Evolutionary conservation across 768 basidiomycete genomes (phyloP), one percentile per base, ranked within the genome.

Genomic region (Lentinus tigrinus): DNA sequence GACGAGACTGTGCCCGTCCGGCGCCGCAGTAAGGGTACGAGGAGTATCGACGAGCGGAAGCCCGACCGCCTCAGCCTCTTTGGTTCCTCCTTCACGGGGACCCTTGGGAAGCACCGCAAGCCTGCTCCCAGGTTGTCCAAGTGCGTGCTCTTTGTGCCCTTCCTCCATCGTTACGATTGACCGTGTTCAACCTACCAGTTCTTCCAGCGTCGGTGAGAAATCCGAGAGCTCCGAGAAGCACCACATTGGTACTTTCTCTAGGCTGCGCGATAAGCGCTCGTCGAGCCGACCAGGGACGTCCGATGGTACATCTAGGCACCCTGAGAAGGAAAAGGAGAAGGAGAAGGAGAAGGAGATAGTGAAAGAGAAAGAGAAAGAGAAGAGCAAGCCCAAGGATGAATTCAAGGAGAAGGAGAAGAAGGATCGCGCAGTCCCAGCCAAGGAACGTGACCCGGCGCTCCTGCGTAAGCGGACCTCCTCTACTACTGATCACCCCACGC

Each of bases 1-100:
- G 59, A 61, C 24, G 62, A 44, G 54, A 19, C 34, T 37, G 52
- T 54, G 19, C 61, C 47, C 68, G 67, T 53, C 69, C 78, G 51
- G 57, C 61, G 65, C 4, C 77, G 78, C 28, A 69, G 75, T 23
- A 78, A 82, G 56, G 59, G 69, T 17, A 87, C 82, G 72, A 81
- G 78, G 60, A 80, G 79, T 58, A 47, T 74, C 16, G 87, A 89
- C 51, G 75, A 64, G 3, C 78, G 77, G 62, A 78, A 75, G 53
- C 67, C 69, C 13, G 88, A 90, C 40, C 76, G 91, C n/a, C 70
- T 91, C 59, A 94, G 93, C 66, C 85, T 96, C 65, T 96, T 97
- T 67, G 91, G 90, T 14, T 80, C 78, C 19, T 72, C 84, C 3
- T 85, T 92, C 60, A 73, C 75, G 11, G 81, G 83, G 0, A 75